Percentiles rank a stretch among this genome's conserved stretches.
These are phyloP conservation scores for Alternaria ethzedia DNA, from an alignment of 2,329 filamentous ascomycete species.

Conservation along the genomic window DNA sequence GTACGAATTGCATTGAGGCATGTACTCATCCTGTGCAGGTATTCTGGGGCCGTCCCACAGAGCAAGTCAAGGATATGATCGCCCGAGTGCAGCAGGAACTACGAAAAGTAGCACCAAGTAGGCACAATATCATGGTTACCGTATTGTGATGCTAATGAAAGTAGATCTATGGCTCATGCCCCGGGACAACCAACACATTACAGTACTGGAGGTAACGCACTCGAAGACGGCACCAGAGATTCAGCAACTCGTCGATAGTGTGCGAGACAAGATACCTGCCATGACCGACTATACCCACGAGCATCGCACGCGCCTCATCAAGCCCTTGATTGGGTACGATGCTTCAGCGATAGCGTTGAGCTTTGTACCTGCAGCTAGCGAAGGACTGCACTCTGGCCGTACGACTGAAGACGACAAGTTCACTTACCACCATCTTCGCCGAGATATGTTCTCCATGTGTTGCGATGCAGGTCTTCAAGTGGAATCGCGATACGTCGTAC, in stretches of 20 bases:
- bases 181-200: constrained; percentile 78
- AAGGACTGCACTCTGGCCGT: constrained; percentile 51
- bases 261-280: constrained; percentile 62
- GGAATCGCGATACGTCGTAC: constrained; percentile 82
- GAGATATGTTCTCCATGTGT: constrained; percentile 73
- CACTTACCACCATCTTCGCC: constrained; percentile 88
- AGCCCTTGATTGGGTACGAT: constrained; percentile 84
- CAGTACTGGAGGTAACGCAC: constrained; percentile 83
- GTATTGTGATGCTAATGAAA: constrained; percentile 7
- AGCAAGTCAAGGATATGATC: constrained; percentile 72
- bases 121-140: constrained; percentile 34
- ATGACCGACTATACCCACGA: constrained; percentile 71
- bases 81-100: constrained; percentile 72
- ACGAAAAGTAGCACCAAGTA: constrained; percentile 71
- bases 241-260: constrained; percentile 62
- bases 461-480: constrained; percentile 70
- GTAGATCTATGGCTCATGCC: constrained; percentile 88
- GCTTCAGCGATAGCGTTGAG: constrained; percentile 84
- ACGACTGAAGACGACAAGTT: constrained; percentile 66
- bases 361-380: constrained; percentile 79
- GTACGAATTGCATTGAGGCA: neutral
- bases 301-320: constrained; percentile 77
- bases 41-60: constrained; percentile 85
- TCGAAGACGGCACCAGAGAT: constrained; percentile 76
- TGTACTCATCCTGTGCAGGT: constrained; percentile 39